Base-by-base conservation (phyloP, 2,329 filamentous ascomycete species). In the Rosellinia necatrix region DNA sequence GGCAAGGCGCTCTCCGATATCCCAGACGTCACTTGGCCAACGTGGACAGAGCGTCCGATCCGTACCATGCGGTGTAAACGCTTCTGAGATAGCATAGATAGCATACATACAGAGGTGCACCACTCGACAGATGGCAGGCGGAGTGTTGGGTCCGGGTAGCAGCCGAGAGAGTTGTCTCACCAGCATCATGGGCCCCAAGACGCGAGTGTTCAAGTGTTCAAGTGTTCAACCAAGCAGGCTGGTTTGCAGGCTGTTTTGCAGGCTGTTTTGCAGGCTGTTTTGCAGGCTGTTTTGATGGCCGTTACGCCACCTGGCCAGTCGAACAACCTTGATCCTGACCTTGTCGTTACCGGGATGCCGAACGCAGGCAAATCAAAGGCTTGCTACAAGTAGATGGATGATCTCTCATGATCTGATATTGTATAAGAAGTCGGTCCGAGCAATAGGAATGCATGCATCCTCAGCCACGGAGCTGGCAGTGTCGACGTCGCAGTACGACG, bases 371-470 rank as follows among this genome's bases (percentile, higher is more conserved):
- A 52, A 51, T 49, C 49, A 56, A 51, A 52, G 46, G 19, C 25
- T 42, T 42, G 15, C 30, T n/a, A n/a, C 24, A 49, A 22, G 41
- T 51, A 38, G 43, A 44, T 22, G 34, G n/a, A n/a, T n/a, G n/a
- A n/a, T n/a, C n/a, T n/a, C 38, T 53, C 46, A 60, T 60, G 58
- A 60, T 58, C 50, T 60, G 58, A 60, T 53, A 27, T 19, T 44
- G 32, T 38, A 37, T 15, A 21, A 32, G 34, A 32, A 56, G 51
- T 52, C 48, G 53, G 58, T 41, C 50, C 54, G 54, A 50, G 51
- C 34, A 25, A 42, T 49, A 37, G 41, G 51, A 55, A 49, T 52
- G 54, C 58, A 46, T 48, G 34, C 29, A 30, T 49, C 27, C 35
- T 30, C 53, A 44, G 43, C 46, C 47, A 46, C 43, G 12, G 32